Evolutionary conservation across 2,329 filamentous ascomycete species (phyloP), one percentile per base, ranked within the genome.

Genomic region (Colletotrichum abscissum): DNA sequence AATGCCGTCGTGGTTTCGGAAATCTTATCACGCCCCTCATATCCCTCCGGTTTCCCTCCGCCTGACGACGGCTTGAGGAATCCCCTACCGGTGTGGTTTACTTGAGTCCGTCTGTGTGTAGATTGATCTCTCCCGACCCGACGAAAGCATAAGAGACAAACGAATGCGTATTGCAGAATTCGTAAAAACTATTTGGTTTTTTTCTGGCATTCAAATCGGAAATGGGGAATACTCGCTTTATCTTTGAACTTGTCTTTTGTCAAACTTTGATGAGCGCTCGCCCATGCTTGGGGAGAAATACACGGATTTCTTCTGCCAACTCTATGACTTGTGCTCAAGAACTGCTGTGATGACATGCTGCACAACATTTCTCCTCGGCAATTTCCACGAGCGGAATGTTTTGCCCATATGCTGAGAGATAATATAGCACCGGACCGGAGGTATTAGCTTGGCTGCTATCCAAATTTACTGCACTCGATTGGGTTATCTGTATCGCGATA

Each of bases 121-220:
- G 63, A 57, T 65, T 19, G 26, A 30, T n/a, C 49, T 54, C 52
- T 54, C 54, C 28, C 52, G 38, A 19, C 59, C 38, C n/a, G 59
- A 69, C 60, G 67, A 69, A 65, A 54, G 49, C 62, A 72, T 33
- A 62, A 70, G 60, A 71, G 55, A 73, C 42, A 70, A 38, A 73
- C 67, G 71, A 66, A 73, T 73, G 71, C 67, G 71, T 71, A 71
- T 49, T n/a, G 71, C 71, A 73, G 62, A 66, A 65, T 62, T 62
- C 70, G 67, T 67, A 65, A 67, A 70, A 71, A 73, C 59, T 56
- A 70, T 69, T 54, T 69, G 67, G 59, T 56, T 65, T 70, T 59
- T 58, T 73, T 66, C 62, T 70, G 67, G 71, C 71, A 73, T 73
- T 71, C 60, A 46, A 65, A 71, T 62, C 56, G 67, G 67, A 73